Conservation (phyloP, 306 rosid genomes). For the Sindora glabra region DNA sequence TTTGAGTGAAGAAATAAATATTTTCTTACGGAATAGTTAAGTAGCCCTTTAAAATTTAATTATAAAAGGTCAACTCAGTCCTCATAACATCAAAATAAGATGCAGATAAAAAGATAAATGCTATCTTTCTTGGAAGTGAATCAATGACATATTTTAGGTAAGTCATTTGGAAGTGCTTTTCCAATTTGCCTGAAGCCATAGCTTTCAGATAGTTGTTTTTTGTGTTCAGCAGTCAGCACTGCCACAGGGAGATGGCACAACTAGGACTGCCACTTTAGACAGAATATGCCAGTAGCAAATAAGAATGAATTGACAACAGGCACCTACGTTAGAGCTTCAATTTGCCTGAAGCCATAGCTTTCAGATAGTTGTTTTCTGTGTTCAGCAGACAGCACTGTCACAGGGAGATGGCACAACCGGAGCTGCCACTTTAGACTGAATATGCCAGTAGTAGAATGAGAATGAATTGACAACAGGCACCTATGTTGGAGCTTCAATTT, state of each 20-base stretch:
- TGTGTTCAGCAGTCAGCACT: conserved; percentile 45
- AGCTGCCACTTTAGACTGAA: conserved; percentile 31
- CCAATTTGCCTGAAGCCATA: conserved; percentile 82
- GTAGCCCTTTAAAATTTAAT: neutral
- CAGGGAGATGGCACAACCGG: conserved; percentile 35
- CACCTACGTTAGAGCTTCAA: too few species aligned
- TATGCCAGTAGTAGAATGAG: conserved; percentile 36
- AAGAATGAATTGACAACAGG: too few species aligned
- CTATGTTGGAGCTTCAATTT: too few species aligned
- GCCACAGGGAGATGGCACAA: conserved; percentile 48
- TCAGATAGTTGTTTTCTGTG: conserved; percentile 61
- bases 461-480: neutral
- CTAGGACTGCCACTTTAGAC: too few species aligned
- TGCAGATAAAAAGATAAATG: neutral
- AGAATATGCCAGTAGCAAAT: too few species aligned
- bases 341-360: conserved; percentile 67
- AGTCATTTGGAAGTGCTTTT: conserved; percentile 66
- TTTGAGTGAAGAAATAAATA: neutral
- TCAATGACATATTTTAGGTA: conserved; percentile 56
- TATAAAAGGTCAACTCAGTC: neutral
- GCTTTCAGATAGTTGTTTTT: conserved; percentile 61
- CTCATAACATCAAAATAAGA: neutral
- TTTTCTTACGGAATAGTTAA: neutral
- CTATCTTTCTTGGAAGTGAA: conserved; percentile 82
- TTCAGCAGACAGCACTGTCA: conserved; percentile 54